Evolutionary conservation across 306 rosid species (phyloP).

Genomic region (Elaeagnus macrophylla): DNA sequence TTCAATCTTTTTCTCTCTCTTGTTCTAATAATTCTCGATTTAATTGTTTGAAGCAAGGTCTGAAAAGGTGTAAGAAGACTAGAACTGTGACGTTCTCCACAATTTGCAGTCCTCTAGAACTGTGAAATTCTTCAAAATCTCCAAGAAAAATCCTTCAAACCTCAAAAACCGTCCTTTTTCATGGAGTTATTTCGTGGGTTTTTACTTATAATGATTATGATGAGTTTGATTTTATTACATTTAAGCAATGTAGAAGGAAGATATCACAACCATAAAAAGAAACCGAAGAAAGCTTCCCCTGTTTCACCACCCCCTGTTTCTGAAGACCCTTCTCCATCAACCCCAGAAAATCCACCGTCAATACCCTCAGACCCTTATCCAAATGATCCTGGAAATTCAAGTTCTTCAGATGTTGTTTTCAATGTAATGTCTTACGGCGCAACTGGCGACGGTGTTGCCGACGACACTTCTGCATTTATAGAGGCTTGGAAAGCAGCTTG

Average conservation of each 20-base stretch:
- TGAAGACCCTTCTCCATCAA: constrained; percentile 18
- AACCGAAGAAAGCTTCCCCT: constrained; percentile 23
- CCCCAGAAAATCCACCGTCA: constrained; percentile 32
- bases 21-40: background rate
- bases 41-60: constrained; percentile 3
- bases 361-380: constrained; percentile 10
- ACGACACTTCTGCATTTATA: constrained; percentile 68
- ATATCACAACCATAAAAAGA: constrained; percentile 50
- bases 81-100: background rate
- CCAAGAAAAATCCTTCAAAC: background rate
- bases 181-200: constrained; percentile 34
- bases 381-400: constrained; percentile 31
- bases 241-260: constrained; percentile 66
- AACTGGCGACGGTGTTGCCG: constrained; percentile 74
- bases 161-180: background rate
- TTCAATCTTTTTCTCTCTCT: constrained; percentile 4
- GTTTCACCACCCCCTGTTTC: constrained; percentile 17
- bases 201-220: constrained; percentile 23
- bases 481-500: constrained; percentile 96
- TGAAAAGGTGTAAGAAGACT: constrained; percentile 12
- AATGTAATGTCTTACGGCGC: constrained; percentile 76
- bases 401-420: constrained; percentile 40
- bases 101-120: no score
- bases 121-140: background rate
- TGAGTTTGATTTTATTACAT: constrained; percentile 8